phyloP scores from a whole-genome alignment of 768 basidiomycete genomes.

The Pleurotus pulmonarius region DNA sequence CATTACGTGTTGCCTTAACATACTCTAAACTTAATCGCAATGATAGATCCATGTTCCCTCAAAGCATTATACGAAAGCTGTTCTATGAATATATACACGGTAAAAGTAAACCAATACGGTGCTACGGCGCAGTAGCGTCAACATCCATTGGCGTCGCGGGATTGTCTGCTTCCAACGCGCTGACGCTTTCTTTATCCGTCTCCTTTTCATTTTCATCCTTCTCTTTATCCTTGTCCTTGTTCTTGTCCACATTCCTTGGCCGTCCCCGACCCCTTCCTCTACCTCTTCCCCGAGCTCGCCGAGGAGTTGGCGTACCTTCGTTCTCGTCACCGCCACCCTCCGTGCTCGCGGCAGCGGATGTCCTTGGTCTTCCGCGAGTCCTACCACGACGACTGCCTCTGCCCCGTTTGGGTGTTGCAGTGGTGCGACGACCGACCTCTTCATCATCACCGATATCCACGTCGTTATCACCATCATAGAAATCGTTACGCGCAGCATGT shows the following conservation, averaged over 20 bases:
- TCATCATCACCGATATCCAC: slow-evolving; percentile 45
- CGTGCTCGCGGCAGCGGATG: slow-evolving; percentile 9
- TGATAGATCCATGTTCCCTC: too few species aligned
- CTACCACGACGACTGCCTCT: slow-evolving; percentile 28
- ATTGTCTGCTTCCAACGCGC: slow-evolving; percentile 21
- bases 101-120: too few species aligned
- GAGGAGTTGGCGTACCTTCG: slow-evolving; percentile 24
- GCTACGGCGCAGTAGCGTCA: background rate
- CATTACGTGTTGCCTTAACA: background rate
- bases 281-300: slow-evolving; percentile 28
- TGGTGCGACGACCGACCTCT: background rate
- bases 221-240: slow-evolving; percentile 27
- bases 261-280: slow-evolving; percentile 31
- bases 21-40: too few species aligned
- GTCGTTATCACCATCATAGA: slow-evolving; percentile 70
- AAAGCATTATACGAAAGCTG: too few species aligned
- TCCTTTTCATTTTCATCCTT: slow-evolving; percentile 12
- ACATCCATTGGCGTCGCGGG: slow-evolving; percentile 24
- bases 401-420: slow-evolving; percentile 12
- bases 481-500: slow-evolving; percentile 59
- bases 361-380: slow-evolving; percentile 21
- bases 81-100: too few species aligned
- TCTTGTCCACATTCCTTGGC: slow-evolving; percentile 21
- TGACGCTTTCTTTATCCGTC: slow-evolving; percentile 14
- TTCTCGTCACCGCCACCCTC: slow-evolving; percentile 31